These are phyloP conservation scores for Solanum okadae DNA, from an alignment of 257 asterid species.

Conservation along the genomic window DNA sequence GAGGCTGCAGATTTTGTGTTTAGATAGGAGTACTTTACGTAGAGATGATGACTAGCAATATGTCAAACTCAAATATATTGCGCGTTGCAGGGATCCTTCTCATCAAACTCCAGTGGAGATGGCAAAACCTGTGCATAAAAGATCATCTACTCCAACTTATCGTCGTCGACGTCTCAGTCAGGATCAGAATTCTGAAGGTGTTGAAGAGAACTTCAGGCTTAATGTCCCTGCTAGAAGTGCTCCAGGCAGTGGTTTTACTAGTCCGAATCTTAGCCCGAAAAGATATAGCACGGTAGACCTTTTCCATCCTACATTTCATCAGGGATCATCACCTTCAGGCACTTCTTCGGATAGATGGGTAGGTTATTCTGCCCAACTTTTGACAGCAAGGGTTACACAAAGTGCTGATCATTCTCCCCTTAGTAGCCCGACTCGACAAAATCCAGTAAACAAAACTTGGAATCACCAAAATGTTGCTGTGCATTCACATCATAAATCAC, in stretches of 20 bases:
- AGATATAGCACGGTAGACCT: slow-evolving; percentile 36
- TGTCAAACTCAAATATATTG: neutral
- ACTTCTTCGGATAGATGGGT: neutral
- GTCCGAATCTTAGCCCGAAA: slow-evolving; percentile 61
- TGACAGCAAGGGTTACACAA: slow-evolving; percentile 3
- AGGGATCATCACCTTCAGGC: slow-evolving; percentile 5
- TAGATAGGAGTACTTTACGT: neutral
- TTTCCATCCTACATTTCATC: slow-evolving; percentile 27
- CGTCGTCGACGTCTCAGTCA: slow-evolving; percentile 34
- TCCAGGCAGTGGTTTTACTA: slow-evolving; percentile 59
- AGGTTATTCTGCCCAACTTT: slow-evolving; percentile 11
- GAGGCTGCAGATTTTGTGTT: neutral
- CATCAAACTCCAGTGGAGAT: neutral
- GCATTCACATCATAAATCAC: slow-evolving; percentile 32
- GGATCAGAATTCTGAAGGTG: slow-evolving; percentile 27
- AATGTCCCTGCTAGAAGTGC: slow-evolving; percentile 58
- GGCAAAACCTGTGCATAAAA: neutral
- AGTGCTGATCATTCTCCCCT: slow-evolving; percentile 47
- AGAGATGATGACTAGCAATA: neutral
- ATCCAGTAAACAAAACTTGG: slow-evolving; percentile 13
- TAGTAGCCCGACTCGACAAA: slow-evolving; percentile 2
- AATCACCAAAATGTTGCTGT: neutral
- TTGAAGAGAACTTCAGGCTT: slow-evolving; percentile 16
- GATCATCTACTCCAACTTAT: slow-evolving; percentile 22
- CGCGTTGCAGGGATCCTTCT: neutral